Percentiles rank a stretch among this genome's conserved stretches.
These are phyloP conservation scores for Casuarina equisetifolia DNA, from an alignment of 306 rosid species.

Conservation along the genomic window DNA sequence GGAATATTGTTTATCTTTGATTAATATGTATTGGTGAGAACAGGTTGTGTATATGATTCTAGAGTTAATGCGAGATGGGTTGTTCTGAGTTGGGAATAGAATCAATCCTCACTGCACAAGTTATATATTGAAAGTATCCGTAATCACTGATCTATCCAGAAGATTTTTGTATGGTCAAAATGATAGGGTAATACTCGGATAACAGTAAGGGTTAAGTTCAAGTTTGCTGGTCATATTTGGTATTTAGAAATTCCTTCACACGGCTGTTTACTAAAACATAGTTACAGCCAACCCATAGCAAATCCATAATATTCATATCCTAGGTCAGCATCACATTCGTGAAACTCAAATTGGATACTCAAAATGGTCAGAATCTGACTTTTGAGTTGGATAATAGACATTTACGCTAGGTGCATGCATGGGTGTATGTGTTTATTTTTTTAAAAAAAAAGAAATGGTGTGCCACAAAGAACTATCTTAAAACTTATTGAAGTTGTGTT, in stretches of 20 bases:
- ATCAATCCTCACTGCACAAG: background rate
- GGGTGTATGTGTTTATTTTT: too few species aligned
- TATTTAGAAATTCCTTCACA: background rate
- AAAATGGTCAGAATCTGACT: background rate
- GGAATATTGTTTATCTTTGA: background rate
- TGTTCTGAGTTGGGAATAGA: background rate
- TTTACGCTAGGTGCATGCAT: too few species aligned
- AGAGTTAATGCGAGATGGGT: background rate
- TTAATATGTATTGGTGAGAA: conserved; percentile 1
- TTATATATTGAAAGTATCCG: background rate
- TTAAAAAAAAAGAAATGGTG: too few species aligned
- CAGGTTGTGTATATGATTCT: background rate
- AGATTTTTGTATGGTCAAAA: too few species aligned
- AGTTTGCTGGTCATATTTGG: background rate
- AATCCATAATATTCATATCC: background rate
- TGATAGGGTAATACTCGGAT: background rate
- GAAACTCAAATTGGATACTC: background rate
- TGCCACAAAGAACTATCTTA: background rate
- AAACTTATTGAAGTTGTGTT: background rate
- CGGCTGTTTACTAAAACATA: background rate
- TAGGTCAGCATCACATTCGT: background rate
- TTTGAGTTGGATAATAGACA: too few species aligned
- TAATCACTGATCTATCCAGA: background rate
- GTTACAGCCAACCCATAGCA: background rate
- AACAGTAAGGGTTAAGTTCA: background rate